Conservation (phyloP, 495 filamentous ascomycete genomes). For the Cladorrhinum samala region DNA sequence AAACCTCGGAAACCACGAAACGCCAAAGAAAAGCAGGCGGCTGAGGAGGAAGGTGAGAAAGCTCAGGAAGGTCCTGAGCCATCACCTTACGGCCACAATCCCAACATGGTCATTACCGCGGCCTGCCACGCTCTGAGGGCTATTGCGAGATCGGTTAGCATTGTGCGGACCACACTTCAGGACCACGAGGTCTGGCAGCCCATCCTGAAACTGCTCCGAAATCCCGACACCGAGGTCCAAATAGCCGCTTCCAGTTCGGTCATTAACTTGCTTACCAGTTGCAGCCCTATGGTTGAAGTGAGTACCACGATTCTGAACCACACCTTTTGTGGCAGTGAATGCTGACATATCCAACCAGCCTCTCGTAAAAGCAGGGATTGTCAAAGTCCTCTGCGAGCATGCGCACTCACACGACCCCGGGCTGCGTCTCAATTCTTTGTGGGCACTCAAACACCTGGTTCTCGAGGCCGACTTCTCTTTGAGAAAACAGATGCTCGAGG, state of each 20-base stretch:
- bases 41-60: constrained; percentile 10
- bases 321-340: constrained; percentile 8
- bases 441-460: constrained; percentile 89
- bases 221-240: constrained; percentile 73
- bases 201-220: constrained; percentile 67
- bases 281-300: constrained; percentile 86
- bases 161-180: constrained; percentile 77
- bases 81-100: constrained; percentile 38
- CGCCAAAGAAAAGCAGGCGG: constrained; percentile 20
- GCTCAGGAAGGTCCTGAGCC: background rate
- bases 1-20: constrained; percentile 36
- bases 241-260: constrained; percentile 76
- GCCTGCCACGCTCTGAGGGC: constrained; percentile 75
- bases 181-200: constrained; percentile 78
- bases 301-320: constrained; percentile 26
- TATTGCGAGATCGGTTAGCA: constrained; percentile 75
- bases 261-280: constrained; percentile 77
- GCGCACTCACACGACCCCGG: constrained; percentile 68
- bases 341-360: constrained; percentile 41
- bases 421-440: constrained; percentile 73
- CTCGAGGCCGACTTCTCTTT: constrained; percentile 57
- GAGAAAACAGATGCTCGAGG: constrained; percentile 69
- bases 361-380: constrained; percentile 67
- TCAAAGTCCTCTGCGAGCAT: constrained; percentile 75
- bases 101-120: constrained; percentile 65